phyloP scores from a whole-genome alignment of 2,329 filamentous ascomycete genomes.

The Ophioceras dolichostomum region DNA sequence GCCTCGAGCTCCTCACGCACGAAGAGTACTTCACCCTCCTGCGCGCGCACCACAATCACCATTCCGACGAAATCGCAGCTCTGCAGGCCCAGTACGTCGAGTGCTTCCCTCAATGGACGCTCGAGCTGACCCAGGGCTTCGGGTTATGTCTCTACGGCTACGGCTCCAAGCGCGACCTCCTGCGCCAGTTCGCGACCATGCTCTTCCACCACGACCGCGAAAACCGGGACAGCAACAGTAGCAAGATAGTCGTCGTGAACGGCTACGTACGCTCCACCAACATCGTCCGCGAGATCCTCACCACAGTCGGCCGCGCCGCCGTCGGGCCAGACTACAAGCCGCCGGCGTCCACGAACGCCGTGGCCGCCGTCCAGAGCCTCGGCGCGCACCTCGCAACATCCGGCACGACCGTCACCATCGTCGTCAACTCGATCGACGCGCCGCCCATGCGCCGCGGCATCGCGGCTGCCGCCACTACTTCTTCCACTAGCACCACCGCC shows the following conservation, averaged over 20 bases:
- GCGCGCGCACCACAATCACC: slow-evolving; percentile 52
- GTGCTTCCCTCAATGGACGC: slow-evolving; percentile 83
- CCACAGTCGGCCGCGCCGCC: slow-evolving; percentile 55
- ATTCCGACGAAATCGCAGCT: slow-evolving; percentile 56
- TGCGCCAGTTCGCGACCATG: slow-evolving; percentile 64
- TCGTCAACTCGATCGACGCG: slow-evolving; percentile 83
- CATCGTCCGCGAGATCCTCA: slow-evolving; percentile 42
- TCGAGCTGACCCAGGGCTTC: slow-evolving; percentile 79
- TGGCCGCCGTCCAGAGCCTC: slow-evolving; percentile 56
- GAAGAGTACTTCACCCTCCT: slow-evolving; percentile 78
- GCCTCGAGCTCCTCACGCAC: slow-evolving; percentile 67
- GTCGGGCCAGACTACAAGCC: slow-evolving; percentile 37
- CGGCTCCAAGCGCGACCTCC: slow-evolving; percentile 71
- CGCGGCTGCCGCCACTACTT: slow-evolving; percentile 30
- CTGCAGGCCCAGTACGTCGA: slow-evolving; percentile 64
- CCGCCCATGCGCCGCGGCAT: slow-evolving; percentile 58
- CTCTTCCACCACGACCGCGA: slow-evolving; percentile 33
- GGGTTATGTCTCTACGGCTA: slow-evolving; percentile 87
- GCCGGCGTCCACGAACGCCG: slow-evolving; percentile 47
- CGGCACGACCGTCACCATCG: slow-evolving; percentile 42
- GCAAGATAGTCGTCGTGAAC: slow-evolving; percentile 70
- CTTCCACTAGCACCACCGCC: slow-evolving; percentile 71
- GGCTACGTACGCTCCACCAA: slow-evolving; percentile 55
- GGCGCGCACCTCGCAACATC: slow-evolving; percentile 41
- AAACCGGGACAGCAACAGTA: slow-evolving; percentile 23